Evolutionary conservation across 805 yeast species (phyloP).

Genomic region (Naumovozyma dairenensis): DNA sequence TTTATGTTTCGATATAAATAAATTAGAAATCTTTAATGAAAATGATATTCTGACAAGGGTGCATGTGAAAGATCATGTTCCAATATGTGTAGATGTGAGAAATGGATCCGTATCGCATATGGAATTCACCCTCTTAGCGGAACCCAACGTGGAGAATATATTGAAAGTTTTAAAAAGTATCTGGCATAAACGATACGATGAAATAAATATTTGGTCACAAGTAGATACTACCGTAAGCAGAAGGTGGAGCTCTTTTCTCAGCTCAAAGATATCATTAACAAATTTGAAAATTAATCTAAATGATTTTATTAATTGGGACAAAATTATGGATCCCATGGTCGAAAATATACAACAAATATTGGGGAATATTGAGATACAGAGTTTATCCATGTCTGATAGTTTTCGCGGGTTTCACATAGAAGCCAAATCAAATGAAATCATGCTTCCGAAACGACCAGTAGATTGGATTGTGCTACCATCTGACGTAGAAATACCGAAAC

Average conservation of each 20-base stretch:
- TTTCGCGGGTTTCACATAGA: slow-evolving; percentile 14
- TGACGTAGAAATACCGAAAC: slow-evolving; percentile 23
- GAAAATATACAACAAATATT: slow-evolving; percentile 5
- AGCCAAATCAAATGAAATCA: slow-evolving; percentile 5
- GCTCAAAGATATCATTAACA: neutral
- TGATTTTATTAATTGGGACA: slow-evolving; percentile 13
- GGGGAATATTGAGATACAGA: slow-evolving; percentile 16
- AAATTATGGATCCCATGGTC: neutral
- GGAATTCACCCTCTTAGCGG: slow-evolving; percentile 16
- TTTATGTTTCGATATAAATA: slow-evolving; percentile 20
- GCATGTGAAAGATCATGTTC: slow-evolving; percentile 7
- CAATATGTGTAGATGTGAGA: slow-evolving; percentile 19
- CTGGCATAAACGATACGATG: slow-evolving; percentile 19
- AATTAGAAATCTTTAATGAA: slow-evolving; percentile 19
- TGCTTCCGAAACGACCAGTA: slow-evolving; percentile 11
- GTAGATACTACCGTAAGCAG: slow-evolving; percentile 15
- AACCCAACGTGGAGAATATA: slow-evolving; percentile 21
- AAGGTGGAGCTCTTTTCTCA: slow-evolving; percentile 3
- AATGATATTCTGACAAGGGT: slow-evolving; percentile 12
- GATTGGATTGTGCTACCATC: slow-evolving; percentile 13
- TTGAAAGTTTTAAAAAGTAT: slow-evolving; percentile 20
- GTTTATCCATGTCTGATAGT: slow-evolving; percentile 17
- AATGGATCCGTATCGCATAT: slow-evolving; percentile 14
- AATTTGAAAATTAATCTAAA: slow-evolving; percentile 16
- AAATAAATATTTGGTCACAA: slow-evolving; percentile 19